A percentile compares a stretch with the other conserved stretches of the same genome.
phyloP scores from a whole-genome alignment of 2,329 filamentous ascomycete genomes.

The Alternaria sp. region DNA sequence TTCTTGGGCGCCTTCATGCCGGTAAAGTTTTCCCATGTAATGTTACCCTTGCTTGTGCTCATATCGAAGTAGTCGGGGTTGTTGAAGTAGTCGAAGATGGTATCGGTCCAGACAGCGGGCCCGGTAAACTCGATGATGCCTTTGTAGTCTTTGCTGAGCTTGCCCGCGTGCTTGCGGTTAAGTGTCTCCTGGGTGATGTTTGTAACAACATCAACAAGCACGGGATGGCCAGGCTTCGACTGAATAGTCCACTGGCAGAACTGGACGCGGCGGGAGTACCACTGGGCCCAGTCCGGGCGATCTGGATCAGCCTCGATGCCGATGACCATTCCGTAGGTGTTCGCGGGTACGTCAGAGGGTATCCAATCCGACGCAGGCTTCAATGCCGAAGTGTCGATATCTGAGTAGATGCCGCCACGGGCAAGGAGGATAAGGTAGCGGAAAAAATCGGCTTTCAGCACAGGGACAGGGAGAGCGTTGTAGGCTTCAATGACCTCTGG shows the following conservation, averaged over 20 bases:
- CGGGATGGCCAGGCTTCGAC: conserved; percentile 90
- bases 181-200: conserved; percentile 86
- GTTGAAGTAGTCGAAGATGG: conserved; percentile 92
- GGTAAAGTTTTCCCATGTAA: conserved; percentile 89
- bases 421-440: conserved; percentile 76
- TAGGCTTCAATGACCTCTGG: conserved; percentile 61
- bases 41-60: conserved; percentile 71
- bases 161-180: conserved; percentile 72
- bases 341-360: conserved; percentile 76
- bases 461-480: conserved; percentile 57
- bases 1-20: conserved; percentile 84
- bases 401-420: conserved; percentile 78
- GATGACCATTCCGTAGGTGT: conserved; percentile 83
- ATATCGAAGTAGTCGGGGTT: conserved; percentile 88
- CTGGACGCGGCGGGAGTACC: conserved; percentile 96
- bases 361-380: conserved; percentile 88
- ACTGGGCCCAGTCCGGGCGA: conserved; percentile 87
- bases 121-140: conserved; percentile 93
- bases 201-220: conserved; percentile 85
- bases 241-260: conserved; percentile 99
- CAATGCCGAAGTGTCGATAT: conserved; percentile 88
- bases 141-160: conserved; percentile 71
- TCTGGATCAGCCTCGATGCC: conserved; percentile 98
- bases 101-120: conserved; percentile 93
- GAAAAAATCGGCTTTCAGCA: conserved; percentile 72